Evolutionary conservation across 148 eudicot genomes (phyloP), one percentile per base, ranked within the genome.

Genomic region (Rhododendron henanense): DNA sequence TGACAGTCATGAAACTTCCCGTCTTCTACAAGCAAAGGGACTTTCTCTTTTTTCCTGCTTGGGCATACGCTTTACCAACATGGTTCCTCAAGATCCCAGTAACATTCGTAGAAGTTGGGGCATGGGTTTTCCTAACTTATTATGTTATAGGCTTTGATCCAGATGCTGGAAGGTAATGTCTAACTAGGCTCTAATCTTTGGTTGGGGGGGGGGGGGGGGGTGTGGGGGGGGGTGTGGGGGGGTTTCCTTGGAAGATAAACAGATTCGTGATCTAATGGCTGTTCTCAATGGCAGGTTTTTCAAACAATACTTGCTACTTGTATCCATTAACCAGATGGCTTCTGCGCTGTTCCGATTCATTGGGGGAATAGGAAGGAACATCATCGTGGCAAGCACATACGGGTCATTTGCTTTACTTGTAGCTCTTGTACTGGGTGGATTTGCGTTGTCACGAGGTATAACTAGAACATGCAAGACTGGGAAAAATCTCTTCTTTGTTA

Each of bases 341-440:
- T 94, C 96, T 18, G 94, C 86, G 2, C 86, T 96, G 25, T 96
- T 96, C 59, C 91, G 96, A 84, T 85, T 94, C 84, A 91, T 88
- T 35, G 98, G 92, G 4, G 94, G 94, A 19, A 19, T 96, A 8
- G 98, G 98, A 86, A 91, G 98, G 87, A 92, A 87, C 87, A 88
- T 93, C 86, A 93, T 92, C 69, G 90, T 96, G 82, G 98, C 98
- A 23, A 93, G 90, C 89, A 96, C 98, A 21, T 87, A 91, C 80
- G 98, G 98, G 35, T 90, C 95, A 16, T 92, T 93, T 37, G 91
- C 94, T 31, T 82, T 96, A 21, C 90, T 93, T 86, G 85, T 90
- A 10, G 91, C 92, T 82, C 87, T 96, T 37, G 91, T 93, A 53
- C 37, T 96, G 84, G 98, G 98, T 82, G 98, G 98, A 85, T 96